A percentile compares a stretch with the other conserved stretches of the same genome.
phyloP scores from a whole-genome alignment of 2,329 filamentous ascomycete genomes.

The Chaetothyriales sp. region DNA sequence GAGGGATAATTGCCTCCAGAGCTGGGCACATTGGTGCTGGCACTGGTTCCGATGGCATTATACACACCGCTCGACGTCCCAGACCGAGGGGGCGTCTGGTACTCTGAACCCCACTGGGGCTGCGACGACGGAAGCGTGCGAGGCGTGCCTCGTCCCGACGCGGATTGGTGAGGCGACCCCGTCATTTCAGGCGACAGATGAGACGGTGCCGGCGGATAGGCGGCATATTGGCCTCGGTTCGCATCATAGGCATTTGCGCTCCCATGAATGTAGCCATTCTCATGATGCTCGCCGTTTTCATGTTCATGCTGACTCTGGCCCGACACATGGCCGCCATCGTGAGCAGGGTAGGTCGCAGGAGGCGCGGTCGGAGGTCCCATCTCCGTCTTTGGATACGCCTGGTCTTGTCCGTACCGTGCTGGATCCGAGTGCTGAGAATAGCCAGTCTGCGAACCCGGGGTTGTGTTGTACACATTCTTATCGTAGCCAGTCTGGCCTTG shows the following conservation, averaged over 20 bases:
- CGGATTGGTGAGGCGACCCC: slow-evolving; percentile 65
- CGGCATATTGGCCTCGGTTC: slow-evolving; percentile 65
- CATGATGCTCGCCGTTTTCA: slow-evolving; percentile 52
- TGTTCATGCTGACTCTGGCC: slow-evolving; percentile 34
- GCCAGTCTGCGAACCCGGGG: slow-evolving; percentile 52
- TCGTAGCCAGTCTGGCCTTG: slow-evolving; percentile 61
- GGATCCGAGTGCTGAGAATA: slow-evolving; percentile 57
- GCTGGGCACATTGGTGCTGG: slow-evolving; percentile 53
- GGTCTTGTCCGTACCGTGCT: slow-evolving; percentile 48
- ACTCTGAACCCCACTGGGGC: slow-evolving; percentile 57
- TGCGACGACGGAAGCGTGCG: slow-evolving; percentile 61
- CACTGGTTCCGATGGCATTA: slow-evolving; percentile 75
- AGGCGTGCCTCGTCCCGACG: slow-evolving; percentile 73
- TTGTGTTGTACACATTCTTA: slow-evolving; percentile 63
- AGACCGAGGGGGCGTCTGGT: slow-evolving; percentile 64
- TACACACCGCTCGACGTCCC: slow-evolving; percentile 66
- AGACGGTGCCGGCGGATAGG: slow-evolving; percentile 53
- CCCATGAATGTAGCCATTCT: slow-evolving; percentile 74
- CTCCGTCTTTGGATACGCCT: slow-evolving; percentile 64
- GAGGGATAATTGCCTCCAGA: slow-evolving; percentile 58
- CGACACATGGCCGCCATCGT: slow-evolving; percentile 45
- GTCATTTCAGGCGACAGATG: slow-evolving; percentile 74
- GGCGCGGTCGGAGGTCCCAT: slow-evolving; percentile 69
- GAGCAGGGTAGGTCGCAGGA: slow-evolving; percentile 41
- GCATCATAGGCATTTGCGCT: slow-evolving; percentile 57